Percentiles rank a stretch among this genome's conserved stretches.
These are phyloP conservation scores for Pseudogymnoascus sp. DNA, from an alignment of 2,329 filamentous ascomycete species.

Conservation along the genomic window DNA sequence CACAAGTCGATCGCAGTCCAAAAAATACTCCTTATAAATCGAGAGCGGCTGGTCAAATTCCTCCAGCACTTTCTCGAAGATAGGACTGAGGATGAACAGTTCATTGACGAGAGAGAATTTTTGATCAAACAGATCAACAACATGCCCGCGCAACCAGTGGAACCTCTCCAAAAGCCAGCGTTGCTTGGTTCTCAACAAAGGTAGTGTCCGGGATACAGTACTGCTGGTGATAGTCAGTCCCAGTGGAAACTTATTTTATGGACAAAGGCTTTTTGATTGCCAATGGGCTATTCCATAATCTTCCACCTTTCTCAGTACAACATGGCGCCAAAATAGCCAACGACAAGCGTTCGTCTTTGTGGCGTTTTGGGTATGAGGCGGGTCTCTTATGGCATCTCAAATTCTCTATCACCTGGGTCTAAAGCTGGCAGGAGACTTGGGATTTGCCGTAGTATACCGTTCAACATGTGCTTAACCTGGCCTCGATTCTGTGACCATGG, in stretches of 20 bases:
- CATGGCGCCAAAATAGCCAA: neutral
- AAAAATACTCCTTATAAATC: conserved; percentile 92
- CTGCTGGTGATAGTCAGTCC: neutral
- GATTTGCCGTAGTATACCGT: conserved; percentile 1
- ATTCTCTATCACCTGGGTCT: neutral
- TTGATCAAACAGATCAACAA: conserved; percentile 86
- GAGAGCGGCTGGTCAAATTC: conserved; percentile 83
- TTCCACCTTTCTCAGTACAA: neutral
- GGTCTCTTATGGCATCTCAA: neutral
- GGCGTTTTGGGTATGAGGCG: conserved; percentile 7
- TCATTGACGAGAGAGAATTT: conserved; percentile 96
- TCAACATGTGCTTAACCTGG: conserved; percentile 2
- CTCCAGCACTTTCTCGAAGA: conserved; percentile 89
- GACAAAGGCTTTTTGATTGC: neutral
- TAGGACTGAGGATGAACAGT: conserved; percentile 94
- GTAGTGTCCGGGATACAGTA: conserved; percentile 16
- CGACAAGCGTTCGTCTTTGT: conserved; percentile 3
- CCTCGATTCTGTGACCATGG: neutral
- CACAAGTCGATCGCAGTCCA: conserved; percentile 97
- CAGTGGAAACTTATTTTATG: neutral
- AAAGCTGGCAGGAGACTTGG: neutral
- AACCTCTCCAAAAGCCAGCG: conserved; percentile 32
- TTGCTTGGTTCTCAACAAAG: conserved; percentile 27
- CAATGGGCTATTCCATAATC: neutral
- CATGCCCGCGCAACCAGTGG: conserved; percentile 54